phyloP scores from a whole-genome alignment of 2,329 filamentous ascomycete genomes.

The Microcyclosporella mali region DNA sequence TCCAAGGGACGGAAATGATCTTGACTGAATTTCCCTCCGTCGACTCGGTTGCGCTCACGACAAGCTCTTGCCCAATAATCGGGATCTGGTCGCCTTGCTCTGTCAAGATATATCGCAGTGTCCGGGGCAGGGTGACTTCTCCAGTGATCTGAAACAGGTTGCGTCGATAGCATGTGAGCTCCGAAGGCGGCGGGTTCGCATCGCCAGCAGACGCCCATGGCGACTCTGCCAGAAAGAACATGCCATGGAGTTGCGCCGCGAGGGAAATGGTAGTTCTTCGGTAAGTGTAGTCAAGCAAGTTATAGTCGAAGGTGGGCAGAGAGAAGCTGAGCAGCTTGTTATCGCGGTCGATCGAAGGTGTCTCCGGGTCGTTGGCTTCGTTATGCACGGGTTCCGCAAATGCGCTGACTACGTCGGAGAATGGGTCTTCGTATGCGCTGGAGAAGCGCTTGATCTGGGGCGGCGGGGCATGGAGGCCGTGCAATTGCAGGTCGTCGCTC shows the following conservation, averaged over 20 bases:
- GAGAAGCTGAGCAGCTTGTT: conserved; percentile 52
- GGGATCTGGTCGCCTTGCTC: conserved; percentile 79
- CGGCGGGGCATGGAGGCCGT: conserved; percentile 21
- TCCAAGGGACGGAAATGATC: conserved; percentile 96
- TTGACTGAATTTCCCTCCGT: conserved; percentile 88
- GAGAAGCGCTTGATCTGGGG: conserved; percentile 27
- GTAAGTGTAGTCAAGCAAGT: conserved; percentile 60
- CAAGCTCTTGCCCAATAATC: conserved; percentile 75
- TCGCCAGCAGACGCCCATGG: conserved; percentile 56
- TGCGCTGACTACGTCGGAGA: conserved; percentile 46
- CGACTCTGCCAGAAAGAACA: conserved; percentile 83
- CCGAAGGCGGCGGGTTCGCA: conserved; percentile 58
- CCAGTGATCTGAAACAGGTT: conserved; percentile 96
- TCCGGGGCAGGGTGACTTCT: conserved; percentile 72
- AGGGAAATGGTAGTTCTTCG: conserved; percentile 60
- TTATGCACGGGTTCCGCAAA: conserved; percentile 42
- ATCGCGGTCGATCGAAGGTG: conserved; percentile 57
- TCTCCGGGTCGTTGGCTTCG: conserved; percentile 35
- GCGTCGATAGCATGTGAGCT: conserved; percentile 90
- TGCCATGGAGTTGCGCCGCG: conserved; percentile 73
- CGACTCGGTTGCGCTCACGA: conserved; percentile 87
- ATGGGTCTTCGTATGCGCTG: conserved; percentile 45
- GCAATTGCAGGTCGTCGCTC: conserved; percentile 27
- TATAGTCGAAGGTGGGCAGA: conserved; percentile 46
- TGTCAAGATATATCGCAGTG: conserved; percentile 71